These are phyloP conservation scores for Pseudogymnoascus sp. DNA, from an alignment of 2,329 filamentous ascomycete species.

Conservation along the genomic window DNA sequence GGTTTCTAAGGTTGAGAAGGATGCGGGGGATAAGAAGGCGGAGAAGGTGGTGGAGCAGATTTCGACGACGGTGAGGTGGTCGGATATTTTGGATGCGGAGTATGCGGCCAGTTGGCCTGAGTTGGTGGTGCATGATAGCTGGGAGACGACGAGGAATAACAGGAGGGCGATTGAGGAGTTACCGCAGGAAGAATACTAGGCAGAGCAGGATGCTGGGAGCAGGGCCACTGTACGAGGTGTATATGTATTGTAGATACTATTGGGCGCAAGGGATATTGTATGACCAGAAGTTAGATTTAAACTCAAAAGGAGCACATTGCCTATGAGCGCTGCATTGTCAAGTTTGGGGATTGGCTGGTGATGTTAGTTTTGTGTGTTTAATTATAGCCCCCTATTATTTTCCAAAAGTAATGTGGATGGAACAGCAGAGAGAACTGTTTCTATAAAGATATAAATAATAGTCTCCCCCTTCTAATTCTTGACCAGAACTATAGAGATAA, in stretches of 20 bases:
- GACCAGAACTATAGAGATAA: not conserved
- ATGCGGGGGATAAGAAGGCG: not conserved
- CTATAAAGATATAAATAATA: not conserved
- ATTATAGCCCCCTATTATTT: not conserved
- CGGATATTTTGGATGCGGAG: constrained; percentile 31
- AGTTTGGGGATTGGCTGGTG: not conserved
- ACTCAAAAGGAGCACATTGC: not conserved
- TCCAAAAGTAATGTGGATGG: not conserved
- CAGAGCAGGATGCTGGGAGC: not conserved
- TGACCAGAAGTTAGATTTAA: constrained; percentile 1
- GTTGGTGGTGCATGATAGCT: constrained; percentile 28
- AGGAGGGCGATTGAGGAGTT: constrained; percentile 7
- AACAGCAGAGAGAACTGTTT: not conserved
- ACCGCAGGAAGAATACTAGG: not conserved
- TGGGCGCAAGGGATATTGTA: constrained; percentile 6
- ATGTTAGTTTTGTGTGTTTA: not conserved
- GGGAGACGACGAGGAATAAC: constrained; percentile 15
- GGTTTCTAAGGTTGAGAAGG: constrained; percentile 12
- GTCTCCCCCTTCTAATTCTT: not conserved
- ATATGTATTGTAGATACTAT: constrained; percentile 7
- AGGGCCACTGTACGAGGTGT: not conserved
- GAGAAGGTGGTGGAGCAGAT: constrained; percentile 16
- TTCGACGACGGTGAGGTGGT: constrained; percentile 27
- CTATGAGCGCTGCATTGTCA: not conserved
- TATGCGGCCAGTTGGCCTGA: constrained; percentile 31